Conservation (phyloP, 2,329 filamentous ascomycete genomes). For the Sphaerostilbella broomeana region DNA sequence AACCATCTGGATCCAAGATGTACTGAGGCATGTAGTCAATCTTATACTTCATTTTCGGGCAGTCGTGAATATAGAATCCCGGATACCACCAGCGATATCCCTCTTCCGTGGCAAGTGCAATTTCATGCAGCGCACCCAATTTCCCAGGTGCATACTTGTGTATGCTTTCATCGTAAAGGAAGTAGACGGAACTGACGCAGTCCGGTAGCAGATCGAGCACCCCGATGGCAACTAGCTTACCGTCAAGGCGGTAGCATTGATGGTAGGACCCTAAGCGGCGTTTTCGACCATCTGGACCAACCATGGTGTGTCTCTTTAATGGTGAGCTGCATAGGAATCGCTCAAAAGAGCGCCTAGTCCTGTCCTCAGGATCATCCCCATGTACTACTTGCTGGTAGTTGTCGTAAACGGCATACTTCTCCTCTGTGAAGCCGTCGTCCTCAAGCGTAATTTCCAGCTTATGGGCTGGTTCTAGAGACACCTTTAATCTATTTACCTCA, state of each 20-base stretch:
- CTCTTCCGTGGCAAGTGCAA: constrained; percentile 59
- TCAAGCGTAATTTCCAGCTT: constrained; percentile 64
- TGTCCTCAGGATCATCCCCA: constrained; percentile 54
- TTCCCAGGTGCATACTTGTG: constrained; percentile 67
- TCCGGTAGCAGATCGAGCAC: constrained; percentile 72
- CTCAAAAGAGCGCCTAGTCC: constrained; percentile 56
- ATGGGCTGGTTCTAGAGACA: constrained; percentile 59
- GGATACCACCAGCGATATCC: constrained; percentile 74
- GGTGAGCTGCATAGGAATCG: constrained; percentile 71
- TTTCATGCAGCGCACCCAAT: constrained; percentile 66
- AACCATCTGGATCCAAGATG: constrained; percentile 62
- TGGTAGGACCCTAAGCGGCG: constrained; percentile 66
- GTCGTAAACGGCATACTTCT: constrained; percentile 66
- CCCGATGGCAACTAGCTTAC: constrained; percentile 65
- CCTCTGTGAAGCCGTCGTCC: constrained; percentile 61
- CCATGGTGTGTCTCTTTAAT: constrained; percentile 41
- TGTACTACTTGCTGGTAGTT: constrained; percentile 73
- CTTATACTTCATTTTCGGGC: constrained; percentile 81
- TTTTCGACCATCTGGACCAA: constrained; percentile 42
- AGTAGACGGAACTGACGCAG: constrained; percentile 75
- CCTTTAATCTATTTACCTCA: constrained; percentile 49
- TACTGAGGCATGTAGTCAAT: constrained; percentile 70
- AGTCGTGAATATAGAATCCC: constrained; percentile 75
- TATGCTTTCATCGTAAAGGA: constrained; percentile 72
- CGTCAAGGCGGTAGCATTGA: constrained; percentile 75